These are phyloP conservation scores for Pythium oligandrum DNA, from an alignment of 352 stramenopile species.

Conservation along the genomic window DNA sequence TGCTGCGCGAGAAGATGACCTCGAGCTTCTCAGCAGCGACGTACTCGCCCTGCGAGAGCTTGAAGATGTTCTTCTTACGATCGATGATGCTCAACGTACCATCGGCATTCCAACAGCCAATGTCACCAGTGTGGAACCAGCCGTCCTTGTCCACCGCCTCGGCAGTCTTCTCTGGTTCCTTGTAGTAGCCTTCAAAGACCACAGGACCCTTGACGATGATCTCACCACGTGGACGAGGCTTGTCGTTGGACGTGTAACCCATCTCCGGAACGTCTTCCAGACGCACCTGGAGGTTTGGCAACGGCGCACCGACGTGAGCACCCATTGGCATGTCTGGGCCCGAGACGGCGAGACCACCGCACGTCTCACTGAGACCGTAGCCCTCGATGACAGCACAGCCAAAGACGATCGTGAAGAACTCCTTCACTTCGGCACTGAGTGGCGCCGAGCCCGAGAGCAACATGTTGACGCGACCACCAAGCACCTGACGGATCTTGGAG, in stretches of 20 bases:
- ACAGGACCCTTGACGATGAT: constrained; percentile 54
- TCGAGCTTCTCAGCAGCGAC: constrained; percentile 95
- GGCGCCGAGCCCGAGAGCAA: constrained; percentile 92
- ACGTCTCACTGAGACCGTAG: constrained; percentile 93
- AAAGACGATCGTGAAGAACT: constrained; percentile 91
- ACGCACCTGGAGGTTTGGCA: constrained; percentile 80
- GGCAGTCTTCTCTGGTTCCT: constrained; percentile 85
- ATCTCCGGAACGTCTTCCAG: constrained; percentile 94
- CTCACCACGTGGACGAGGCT: constrained; percentile 37
- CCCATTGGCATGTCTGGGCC: constrained; percentile 30
- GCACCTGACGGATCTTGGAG: constrained; percentile 68
- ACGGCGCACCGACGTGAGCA: constrained; percentile 90
- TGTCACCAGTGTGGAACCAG: constrained; percentile 95
- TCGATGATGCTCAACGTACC: constrained; percentile 85
- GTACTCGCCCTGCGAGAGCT: constrained; percentile 91
- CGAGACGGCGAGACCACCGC: constrained; percentile 74
- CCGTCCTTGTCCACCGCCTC: constrained; percentile 87
- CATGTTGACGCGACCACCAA: constrained; percentile 83
- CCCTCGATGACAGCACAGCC: constrained; percentile 87
- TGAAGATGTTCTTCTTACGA: constrained; percentile 91
- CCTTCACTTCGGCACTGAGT: constrained; percentile 87
- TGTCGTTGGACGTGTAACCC: constrained; percentile 86
- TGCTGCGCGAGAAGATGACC: constrained; percentile 86
- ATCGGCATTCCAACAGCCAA: constrained; percentile 90
- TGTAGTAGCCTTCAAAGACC: constrained; percentile 91